Percentiles rank a stretch among this genome's conserved stretches.
Evolutionary conservation across 306 rosid genomes (phyloP).

Genomic region (Sicyos baderoa): DNA sequence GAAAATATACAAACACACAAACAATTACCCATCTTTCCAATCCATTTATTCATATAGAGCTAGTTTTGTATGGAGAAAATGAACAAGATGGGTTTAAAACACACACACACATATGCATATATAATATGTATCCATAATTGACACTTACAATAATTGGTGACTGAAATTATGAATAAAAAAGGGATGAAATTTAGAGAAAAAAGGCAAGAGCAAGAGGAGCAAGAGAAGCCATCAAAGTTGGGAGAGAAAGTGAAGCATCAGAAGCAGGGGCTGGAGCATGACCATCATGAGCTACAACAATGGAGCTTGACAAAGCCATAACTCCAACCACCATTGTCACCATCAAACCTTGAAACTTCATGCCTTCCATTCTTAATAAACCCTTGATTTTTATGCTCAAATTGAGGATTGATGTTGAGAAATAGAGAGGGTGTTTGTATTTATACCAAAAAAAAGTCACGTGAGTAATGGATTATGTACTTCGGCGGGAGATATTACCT

Average conservation of each 20-base stretch:
- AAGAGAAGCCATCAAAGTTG: constrained; percentile 8
- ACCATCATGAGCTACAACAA: neutral
- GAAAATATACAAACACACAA: constrained; percentile 13
- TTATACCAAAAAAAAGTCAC: neutral
- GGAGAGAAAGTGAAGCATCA: neutral
- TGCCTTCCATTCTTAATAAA: neutral
- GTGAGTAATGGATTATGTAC: too few species aligned
- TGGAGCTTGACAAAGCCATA: neutral
- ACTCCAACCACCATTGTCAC: neutral
- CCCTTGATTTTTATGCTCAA: neutral
- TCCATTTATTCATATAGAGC: neutral
- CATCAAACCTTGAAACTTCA: neutral
- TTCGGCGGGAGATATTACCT: too few species aligned
- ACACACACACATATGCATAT: neutral
- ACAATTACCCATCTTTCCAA: neutral
- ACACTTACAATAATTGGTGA: neutral
- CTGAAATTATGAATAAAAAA: neutral
- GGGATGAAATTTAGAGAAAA: neutral
- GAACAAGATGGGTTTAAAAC: neutral
- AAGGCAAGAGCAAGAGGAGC: constrained; percentile 6
- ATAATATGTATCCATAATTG: neutral
- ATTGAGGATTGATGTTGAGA: neutral
- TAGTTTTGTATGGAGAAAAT: neutral
- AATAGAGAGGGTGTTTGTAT: neutral
- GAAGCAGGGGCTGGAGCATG: constrained; percentile 8